Base-by-base conservation (phyloP, 2,329 filamentous ascomycete species). In the Emergomyces africanus region DNA sequence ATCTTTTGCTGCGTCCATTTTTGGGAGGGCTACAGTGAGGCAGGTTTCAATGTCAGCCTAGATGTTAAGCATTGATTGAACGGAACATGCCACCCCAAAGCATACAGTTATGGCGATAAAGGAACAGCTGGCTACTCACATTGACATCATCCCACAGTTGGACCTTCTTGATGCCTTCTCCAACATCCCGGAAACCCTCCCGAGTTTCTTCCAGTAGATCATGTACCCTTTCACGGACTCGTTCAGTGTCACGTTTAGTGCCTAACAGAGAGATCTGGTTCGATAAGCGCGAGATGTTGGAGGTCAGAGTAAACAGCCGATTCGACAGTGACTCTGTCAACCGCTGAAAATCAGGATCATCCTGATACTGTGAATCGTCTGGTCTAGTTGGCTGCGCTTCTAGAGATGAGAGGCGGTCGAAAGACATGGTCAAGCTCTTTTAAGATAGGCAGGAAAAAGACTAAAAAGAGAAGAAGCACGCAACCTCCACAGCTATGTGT, bases 1-100 rank as follows among this genome's bases (percentile, higher is more conserved):
- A 99, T 82, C 73, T 97, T 97, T 66, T 92, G 89, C 69, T 96
- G 92, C 25, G 90, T 94, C 78, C 95, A 97, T 74, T 92, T 95
- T 78, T 99, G 94, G 58, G 90, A 88, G 61, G 92, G 89, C 90
- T 96, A 61, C 41, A 5, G 14, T 54, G 20, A n/a, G 3, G 51
- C 2, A 35, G 10, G 10, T n/a, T 18, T n/a, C 23, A 23, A 2
- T 15, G 12, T 46, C 23, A 46, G 42, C n/a, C 10, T 23, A 46
- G 44, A 20, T 46, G 25, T 23, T 25, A 12, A 50, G 23, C 6
- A 41, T 2, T 10, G 9, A 20, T 41, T 55, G 23, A 30, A 6
- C 10, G 35, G 15, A 25, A 30, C 20, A 23, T 30, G 23, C 23
- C 25, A 30, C 39, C 39, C 33, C 28, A 9, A 44, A 28, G 25